Evolutionary conservation across 805 yeast genomes (phyloP), one percentile per base, ranked within the genome.

Genomic region (Cyberlindnera maclurae): DNA sequence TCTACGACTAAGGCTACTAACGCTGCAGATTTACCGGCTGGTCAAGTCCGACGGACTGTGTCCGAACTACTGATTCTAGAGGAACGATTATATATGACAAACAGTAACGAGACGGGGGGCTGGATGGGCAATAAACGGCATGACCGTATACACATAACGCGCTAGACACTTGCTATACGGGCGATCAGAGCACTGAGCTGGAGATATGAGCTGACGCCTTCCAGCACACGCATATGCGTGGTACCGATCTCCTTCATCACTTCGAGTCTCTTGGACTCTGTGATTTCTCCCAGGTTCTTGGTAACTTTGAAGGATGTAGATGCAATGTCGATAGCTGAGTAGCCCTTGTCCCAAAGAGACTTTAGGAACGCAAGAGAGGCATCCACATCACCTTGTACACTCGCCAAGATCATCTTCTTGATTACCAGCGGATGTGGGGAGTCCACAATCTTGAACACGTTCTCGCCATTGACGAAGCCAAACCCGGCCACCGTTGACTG

Each of bases 401-500:
- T 37, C 26, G 66, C 60, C 36, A 83, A 58, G 29, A 84, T 62
- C 79, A 83, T 79, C 50, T 77, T 77, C 49, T 77, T 77, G 29
- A 93, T 81, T 5, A 85, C 78, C 36, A 88, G 60, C 0, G 98
- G 98, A 62, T 93, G 97, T 3, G 98, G 98, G 38, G 88, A 82
- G 58, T 93, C 98, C 3, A 93, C 97, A 42, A 93, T 85, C 57
- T 83, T 86, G 70, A 88, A 93, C 13, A 93, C 98, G 52, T 89
- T 90, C 30, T 84, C 87, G 34, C 87, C 87, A 54, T 78, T 84
- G n/a, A 93, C 96, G 39, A 84, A 71, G 3, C 83, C 89, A 63
- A 89, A 89, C 2, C 98, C 98, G 1, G 96, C 87, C 26, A 81
- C 90, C 0, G 97, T 88, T 54, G 95, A 81, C 58, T 93, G 98